These are phyloP conservation scores for Cenococcum geophilum DNA, from an alignment of 495 filamentous ascomycete species.

Conservation along the genomic window DNA sequence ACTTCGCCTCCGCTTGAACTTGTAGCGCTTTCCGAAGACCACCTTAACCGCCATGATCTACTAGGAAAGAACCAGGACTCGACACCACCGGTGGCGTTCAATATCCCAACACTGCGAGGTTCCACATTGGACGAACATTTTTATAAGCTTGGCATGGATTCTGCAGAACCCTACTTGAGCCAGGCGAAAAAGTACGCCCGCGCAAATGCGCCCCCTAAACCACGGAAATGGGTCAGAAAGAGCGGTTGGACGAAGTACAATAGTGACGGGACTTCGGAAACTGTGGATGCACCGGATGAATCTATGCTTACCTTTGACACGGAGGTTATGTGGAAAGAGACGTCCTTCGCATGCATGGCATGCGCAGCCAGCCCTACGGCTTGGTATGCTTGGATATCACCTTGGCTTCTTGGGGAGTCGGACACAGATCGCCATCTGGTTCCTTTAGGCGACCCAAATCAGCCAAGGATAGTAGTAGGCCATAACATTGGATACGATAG, in stretches of 20 bases:
- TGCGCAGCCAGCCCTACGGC: conserved; percentile 78
- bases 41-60: conserved; percentile 83
- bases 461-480: conserved; percentile 72
- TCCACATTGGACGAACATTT: conserved; percentile 90
- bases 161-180: conserved; percentile 77
- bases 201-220: conserved; percentile 61
- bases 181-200: conserved; percentile 67
- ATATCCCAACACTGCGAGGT: conserved; percentile 75
- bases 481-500: conserved; percentile 97
- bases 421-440: conserved; percentile 73
- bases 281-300: conserved; percentile 70
- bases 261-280: conserved; percentile 60
- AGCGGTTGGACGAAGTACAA: conserved; percentile 96
- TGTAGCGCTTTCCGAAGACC: conserved; percentile 70
- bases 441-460: conserved; percentile 67
- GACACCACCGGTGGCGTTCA: conserved; percentile 70
- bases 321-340: conserved; percentile 93
- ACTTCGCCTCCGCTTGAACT: conserved; percentile 59
- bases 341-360: conserved; percentile 90
- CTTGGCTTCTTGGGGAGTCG: conserved; percentile 84
- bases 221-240: conserved; percentile 68
- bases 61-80: conserved; percentile 79
- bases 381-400: conserved; percentile 97
- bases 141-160: conserved; percentile 78
- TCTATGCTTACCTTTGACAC: conserved; percentile 87